Percentiles rank a stretch among this genome's conserved stretches.
Evolutionary conservation across 768 basidiomycete genomes (phyloP).

Genomic region (Cystofilobasidium macerans): DNA sequence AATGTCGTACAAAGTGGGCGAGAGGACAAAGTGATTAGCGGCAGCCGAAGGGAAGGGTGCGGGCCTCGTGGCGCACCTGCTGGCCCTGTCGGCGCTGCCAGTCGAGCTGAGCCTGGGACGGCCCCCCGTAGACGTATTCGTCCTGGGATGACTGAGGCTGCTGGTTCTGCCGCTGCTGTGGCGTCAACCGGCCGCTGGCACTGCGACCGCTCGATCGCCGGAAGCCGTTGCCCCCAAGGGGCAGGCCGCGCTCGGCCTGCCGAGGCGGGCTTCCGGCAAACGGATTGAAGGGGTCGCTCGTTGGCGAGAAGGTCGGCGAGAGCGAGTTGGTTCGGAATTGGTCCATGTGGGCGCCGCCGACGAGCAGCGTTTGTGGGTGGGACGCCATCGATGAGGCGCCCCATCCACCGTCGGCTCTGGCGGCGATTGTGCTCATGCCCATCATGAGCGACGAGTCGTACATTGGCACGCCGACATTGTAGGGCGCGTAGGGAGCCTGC

Average conservation of each 20-base stretch:
- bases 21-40: not conserved
- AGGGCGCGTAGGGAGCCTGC: conserved; percentile 4
- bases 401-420: not conserved
- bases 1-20: not conserved
- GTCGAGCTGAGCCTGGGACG: not conserved
- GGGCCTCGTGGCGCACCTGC: not conserved
- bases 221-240: not conserved
- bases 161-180: conserved; percentile 6
- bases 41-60: too few species aligned
- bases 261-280: conserved; percentile 39
- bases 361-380: conserved; percentile 7
- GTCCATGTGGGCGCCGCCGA: conserved; percentile 9
- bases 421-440: conserved; percentile 5
- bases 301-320: conserved; percentile 14
- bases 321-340: conserved; percentile 9
- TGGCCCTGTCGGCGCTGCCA: conserved; percentile 10
- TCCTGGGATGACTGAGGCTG: not conserved
- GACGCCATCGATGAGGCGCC: conserved; percentile 1
- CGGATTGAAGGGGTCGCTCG: conserved; percentile 49
- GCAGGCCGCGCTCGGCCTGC: not conserved
- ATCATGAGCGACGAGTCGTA: conserved; percentile 18
- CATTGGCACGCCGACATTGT: conserved; percentile 6
- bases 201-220: conserved; percentile 14
- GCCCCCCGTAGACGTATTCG: too few species aligned
- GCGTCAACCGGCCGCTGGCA: conserved; percentile 10